Evolutionary conservation across 192 early-diverging fungal species (phyloP).

Genomic region (Mortierella claussenii): DNA sequence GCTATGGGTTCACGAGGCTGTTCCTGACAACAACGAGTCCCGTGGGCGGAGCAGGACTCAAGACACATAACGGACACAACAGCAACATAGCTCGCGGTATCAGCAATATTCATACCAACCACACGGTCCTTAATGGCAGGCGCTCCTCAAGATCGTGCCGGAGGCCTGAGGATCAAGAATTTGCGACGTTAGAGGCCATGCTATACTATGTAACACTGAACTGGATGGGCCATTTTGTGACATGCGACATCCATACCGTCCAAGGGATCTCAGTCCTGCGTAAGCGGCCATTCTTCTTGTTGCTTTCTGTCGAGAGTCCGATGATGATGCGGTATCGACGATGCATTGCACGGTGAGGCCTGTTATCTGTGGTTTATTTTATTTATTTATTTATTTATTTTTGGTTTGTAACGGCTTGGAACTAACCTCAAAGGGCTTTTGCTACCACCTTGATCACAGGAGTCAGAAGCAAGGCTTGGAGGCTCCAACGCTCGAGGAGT

Average conservation of each 20-base stretch:
- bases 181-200: slow-evolving; percentile 68
- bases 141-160: too few relatives aligned
- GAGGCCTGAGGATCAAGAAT: slow-evolving; percentile 17
- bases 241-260: slow-evolving; percentile 66
- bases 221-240: slow-evolving; percentile 82
- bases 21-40: slow-evolving; percentile 18
- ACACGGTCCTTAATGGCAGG: too few relatives aligned
- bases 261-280: slow-evolving; percentile 70
- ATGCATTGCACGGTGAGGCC: slow-evolving; percentile 53
- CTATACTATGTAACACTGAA: slow-evolving; percentile 75
- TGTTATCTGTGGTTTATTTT: too few relatives aligned
- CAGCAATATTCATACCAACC: too few relatives aligned
- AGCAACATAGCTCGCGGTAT: too few relatives aligned
- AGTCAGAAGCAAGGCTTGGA: slow-evolving; percentile 1
- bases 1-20: slow-evolving; percentile 60
- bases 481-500: slow-evolving; percentile 63
- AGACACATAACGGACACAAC: neutral
- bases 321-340: slow-evolving; percentile 73
- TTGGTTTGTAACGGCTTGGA: too few relatives aligned
- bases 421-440: too few relatives aligned
- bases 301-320: slow-evolving; percentile 90
- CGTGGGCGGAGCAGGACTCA: neutral
- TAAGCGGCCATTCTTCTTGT: slow-evolving; percentile 84
- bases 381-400: neutral
- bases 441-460: too few relatives aligned